Evolutionary conservation across 2,329 filamentous ascomycete species (phyloP), one percentile per base, ranked within the genome.

Genomic region (Phoma sp.): DNA sequence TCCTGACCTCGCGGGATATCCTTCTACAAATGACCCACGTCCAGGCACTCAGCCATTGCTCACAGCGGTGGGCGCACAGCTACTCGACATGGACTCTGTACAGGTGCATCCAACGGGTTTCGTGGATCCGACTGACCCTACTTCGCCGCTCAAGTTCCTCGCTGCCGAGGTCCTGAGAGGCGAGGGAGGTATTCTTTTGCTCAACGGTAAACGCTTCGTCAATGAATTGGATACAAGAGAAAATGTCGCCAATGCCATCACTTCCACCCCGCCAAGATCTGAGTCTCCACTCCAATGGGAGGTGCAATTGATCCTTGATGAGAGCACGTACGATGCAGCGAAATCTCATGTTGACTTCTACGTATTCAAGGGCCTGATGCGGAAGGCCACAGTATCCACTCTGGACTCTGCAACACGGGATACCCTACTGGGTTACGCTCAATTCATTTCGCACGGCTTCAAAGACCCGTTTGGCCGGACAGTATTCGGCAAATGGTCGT

Each of bases 71-170:
- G 78, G 78, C 0, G 78, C 77, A 0, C 68, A 73, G 32, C 47
- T 79, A 10, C 52, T 79, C 2, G 78, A 81, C 57, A 80, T 80
- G 78, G 74, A 78, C 0, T 62, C 71, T 14, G 84, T 89, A 2
- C 86, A 89, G 68, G 78, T 88, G 4, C 86, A 89, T 59, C 86
- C 86, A 2, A 87, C 86, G 0, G 84, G 84, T 0, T 88, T 89
- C 62, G 75, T 88, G 5, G 84, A 87, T 58, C 80, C 81, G 0
- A 74, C 77, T 1, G 76, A 78, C 29, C 71, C 76, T 0, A 60
- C 59, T 0, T 77, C 78, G 0, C 70, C 72, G 30, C 79, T 85
- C 42, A 88, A 88, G 69, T 84, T 88, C 61, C 79, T 88, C 4
- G 85, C 85, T 0, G 86, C 86, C 0, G 86, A 89, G 69, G 77